Conservation (phyloP, 2,329 filamentous ascomycete species). For the Lasiodiplodia sp. region DNA sequence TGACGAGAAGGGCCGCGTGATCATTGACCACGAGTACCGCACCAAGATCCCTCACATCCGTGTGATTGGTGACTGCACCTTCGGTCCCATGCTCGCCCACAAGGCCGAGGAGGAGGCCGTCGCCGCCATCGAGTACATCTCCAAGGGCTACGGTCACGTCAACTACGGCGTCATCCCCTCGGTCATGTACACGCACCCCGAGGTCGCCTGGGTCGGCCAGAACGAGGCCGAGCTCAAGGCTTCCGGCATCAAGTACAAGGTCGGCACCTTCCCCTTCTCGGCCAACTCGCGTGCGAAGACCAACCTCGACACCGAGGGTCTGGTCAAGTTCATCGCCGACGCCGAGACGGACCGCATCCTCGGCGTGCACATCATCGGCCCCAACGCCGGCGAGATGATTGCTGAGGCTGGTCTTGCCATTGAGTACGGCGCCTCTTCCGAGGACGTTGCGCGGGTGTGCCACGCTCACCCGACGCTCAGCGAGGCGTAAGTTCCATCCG, state of each 20-base stretch:
- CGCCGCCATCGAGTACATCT: conserved; percentile 94
- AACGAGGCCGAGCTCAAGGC: conserved; percentile 96
- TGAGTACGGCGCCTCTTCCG: conserved; percentile 94
- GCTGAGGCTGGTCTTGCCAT: conserved; percentile 93
- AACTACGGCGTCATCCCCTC: conserved; percentile 98
- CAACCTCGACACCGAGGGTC: conserved; percentile 92
- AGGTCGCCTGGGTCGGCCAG: conserved; percentile 98
- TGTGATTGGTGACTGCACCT: conserved; percentile 94
- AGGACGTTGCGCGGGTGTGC: conserved; percentile 76
- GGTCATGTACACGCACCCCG: conserved; percentile 99
- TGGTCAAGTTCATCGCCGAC: conserved; percentile 97
- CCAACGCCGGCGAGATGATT: conserved; percentile 99
- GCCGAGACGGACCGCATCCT: conserved; percentile 95
- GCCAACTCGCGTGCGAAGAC: conserved; percentile 99
- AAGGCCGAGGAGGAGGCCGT: conserved; percentile 99
- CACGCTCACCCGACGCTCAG: conserved; percentile 96
- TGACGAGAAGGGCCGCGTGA: conserved; percentile 91
- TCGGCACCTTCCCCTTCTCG: conserved; percentile 94
- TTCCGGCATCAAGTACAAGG: conserved; percentile 86
- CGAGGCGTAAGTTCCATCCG: conserved; percentile 66
- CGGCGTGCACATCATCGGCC: conserved; percentile 94
- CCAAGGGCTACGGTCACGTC: conserved; percentile 97
- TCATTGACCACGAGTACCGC: conserved; percentile 98
- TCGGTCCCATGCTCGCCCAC: conserved; percentile 98
- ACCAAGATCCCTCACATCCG: conserved; percentile 98